These are phyloP conservation scores for Meyerozyma smithsonii DNA, from an alignment of 1,139 yeast species.

Conservation along the genomic window DNA sequence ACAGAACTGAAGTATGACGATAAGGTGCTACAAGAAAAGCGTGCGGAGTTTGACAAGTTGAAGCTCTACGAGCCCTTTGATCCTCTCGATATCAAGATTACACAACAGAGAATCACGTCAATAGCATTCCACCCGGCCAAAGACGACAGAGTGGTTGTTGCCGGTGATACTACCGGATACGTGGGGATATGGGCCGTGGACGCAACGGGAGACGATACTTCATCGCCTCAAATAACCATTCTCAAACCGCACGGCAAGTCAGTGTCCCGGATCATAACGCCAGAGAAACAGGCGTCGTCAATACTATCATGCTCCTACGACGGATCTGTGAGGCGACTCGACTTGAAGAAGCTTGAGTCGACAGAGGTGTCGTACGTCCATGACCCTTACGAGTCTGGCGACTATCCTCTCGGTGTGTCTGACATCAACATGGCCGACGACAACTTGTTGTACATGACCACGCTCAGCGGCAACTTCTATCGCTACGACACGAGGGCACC, in stretches of 20 bases:
- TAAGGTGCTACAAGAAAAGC: conserved; percentile 36
- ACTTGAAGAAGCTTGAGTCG: conserved; percentile 56
- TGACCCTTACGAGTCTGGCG: conserved; percentile 41
- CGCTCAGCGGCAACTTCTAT: conserved; percentile 74
- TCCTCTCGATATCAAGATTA: conserved; percentile 68
- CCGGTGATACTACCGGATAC: conserved; percentile 84
- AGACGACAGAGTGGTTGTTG: conserved; percentile 60
- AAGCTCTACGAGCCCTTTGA: conserved; percentile 51
- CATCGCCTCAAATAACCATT: conserved; percentile 54
- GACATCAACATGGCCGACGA: conserved; percentile 51
- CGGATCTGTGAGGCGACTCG: conserved; percentile 74
- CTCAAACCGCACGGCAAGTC: conserved; percentile 75
- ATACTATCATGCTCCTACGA: conserved; percentile 78
- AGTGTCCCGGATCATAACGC: conserved; percentile 58
- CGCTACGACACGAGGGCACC: conserved; percentile 60
- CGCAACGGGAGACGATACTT: conserved; percentile 19
- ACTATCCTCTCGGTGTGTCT: conserved; percentile 47
- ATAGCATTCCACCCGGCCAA: conserved; percentile 71
- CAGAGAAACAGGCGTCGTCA: conserved; percentile 45
- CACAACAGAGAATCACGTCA: conserved; percentile 69
- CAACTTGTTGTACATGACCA: conserved; percentile 64
- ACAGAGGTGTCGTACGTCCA: conserved; percentile 51
- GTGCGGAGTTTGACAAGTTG: conserved; percentile 50
- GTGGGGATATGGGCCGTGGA: conserved; percentile 88
- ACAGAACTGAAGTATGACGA: conserved; percentile 23